Evolutionary conservation across 2,329 filamentous ascomycete genomes (phyloP), one percentile per base, ranked within the genome.

Genomic region (Dothideomycetes sp.): DNA sequence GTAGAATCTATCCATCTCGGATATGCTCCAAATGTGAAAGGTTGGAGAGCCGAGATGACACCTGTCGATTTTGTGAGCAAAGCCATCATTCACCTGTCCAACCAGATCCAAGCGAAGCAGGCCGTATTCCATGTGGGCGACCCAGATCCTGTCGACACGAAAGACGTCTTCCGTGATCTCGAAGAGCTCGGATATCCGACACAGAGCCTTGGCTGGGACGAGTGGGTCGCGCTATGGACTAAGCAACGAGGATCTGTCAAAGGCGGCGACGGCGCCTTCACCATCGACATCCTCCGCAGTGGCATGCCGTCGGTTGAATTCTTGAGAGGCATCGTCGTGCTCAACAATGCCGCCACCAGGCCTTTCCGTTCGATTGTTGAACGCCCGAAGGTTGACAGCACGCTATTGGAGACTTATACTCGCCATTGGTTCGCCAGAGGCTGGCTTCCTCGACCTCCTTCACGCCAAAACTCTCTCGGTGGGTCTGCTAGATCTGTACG

Each of bases 41-140:
- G 77, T 31, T 89, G 84, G 84, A 75, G 79, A 36, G 74, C 81
- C 1, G 84, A 89, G 61, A 88, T 88, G 83, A 87, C 84, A 0
- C 83, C 84, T 0, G 84, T 86, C 11, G 83, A 89, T 58, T 87
- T 84, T 51, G 81, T 87, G 43, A 83, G 78, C 60, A 77, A 77
- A 46, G 77, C 81, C 3, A 84, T 89, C 47, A 65, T 83, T 17
- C 75, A 81, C 14, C 70, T 88, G 15, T 72, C 79, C 31, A 77
- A 80, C 48, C 70, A 84, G 43, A 71, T 64, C 0, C 68, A 78
- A 27, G 66, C 69, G 1, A 68, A 77, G 8, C 79, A 84, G 51
- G 68, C 69, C 0, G 62, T 87, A 5, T 85, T 84, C 60, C 84
- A 88, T 49, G 65, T 88, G 0, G 83, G 83, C 4, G 81, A 88